Evolutionary conservation across 2,329 filamentous ascomycete species (phyloP).

Genomic region (Geoglossum cookeanum): DNA sequence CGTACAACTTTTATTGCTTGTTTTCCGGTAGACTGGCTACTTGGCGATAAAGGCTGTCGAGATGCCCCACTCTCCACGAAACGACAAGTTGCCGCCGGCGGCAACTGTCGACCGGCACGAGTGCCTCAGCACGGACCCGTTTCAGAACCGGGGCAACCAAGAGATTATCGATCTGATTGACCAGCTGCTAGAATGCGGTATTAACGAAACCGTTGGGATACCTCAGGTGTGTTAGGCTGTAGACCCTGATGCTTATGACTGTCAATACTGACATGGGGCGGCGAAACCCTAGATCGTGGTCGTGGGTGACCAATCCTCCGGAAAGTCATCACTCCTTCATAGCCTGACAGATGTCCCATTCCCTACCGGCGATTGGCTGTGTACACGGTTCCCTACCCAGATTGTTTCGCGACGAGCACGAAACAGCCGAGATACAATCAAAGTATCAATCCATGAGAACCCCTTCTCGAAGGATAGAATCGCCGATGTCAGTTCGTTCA

Average conservation of each 20-base stretch:
- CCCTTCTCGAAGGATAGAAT: slow-evolving; percentile 14
- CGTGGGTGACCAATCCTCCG: slow-evolving; percentile 20
- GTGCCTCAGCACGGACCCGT: neutral
- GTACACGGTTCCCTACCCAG: slow-evolving; percentile 22
- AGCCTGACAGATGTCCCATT: slow-evolving; percentile 23
- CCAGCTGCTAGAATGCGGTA: neutral
- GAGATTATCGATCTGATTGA: neutral
- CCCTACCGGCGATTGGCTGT: slow-evolving; percentile 16
- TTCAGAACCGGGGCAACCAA: neutral
- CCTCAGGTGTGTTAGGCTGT: neutral
- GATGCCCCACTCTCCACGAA: neutral
- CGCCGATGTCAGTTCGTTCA: slow-evolving; percentile 13
- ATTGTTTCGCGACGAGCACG: slow-evolving; percentile 20
- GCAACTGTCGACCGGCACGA: neutral
- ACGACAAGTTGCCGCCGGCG: neutral
- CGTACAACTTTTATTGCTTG: neutral
- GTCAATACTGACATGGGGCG: neutral
- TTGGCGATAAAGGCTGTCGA: neutral
- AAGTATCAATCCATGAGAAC: slow-evolving; percentile 15
- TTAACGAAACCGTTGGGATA: neutral
- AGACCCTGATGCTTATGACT: neutral
- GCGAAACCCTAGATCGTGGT: slow-evolving; percentile 17
- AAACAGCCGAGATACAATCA: slow-evolving; percentile 14
- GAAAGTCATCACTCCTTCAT: slow-evolving; percentile 22
- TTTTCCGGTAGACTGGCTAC: neutral